Conservation (phyloP, 495 filamentous ascomycete species). For the Monascus purpureus region DNA sequence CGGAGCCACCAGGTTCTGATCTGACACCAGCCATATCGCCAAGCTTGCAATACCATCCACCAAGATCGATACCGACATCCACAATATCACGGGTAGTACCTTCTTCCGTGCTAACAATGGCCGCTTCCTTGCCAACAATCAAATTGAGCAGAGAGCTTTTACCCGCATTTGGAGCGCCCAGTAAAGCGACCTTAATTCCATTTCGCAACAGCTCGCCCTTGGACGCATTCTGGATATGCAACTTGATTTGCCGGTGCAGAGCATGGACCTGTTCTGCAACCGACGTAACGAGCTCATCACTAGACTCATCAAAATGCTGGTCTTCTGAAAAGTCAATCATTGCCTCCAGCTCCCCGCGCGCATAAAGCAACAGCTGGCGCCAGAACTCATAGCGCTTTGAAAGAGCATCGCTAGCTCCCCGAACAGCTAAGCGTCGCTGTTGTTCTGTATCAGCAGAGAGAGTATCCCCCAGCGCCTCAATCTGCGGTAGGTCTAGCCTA, state of each 20-base stretch:
- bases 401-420: slow-evolving; percentile 55
- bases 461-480: slow-evolving; percentile 80
- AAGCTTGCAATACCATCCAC: slow-evolving; percentile 75
- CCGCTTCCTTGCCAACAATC: slow-evolving; percentile 84
- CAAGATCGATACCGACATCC: slow-evolving; percentile 80
- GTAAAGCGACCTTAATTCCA: slow-evolving; percentile 71
- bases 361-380: slow-evolving; percentile 63
- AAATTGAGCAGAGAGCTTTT: slow-evolving; percentile 89
- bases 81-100: slow-evolving; percentile 92
- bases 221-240: slow-evolving; percentile 62
- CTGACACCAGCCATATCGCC: slow-evolving; percentile 84
- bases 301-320: slow-evolving; percentile 89
- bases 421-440: slow-evolving; percentile 74
- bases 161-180: slow-evolving; percentile 88
- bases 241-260: slow-evolving; percentile 45
- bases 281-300: slow-evolving; percentile 50
- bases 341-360: slow-evolving; percentile 84
- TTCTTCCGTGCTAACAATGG: slow-evolving; percentile 82
- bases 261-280: slow-evolving; percentile 48
- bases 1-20: slow-evolving; percentile 20
- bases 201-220: slow-evolving; percentile 74
- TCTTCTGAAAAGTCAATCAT: slow-evolving; percentile 96
- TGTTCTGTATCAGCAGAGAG: slow-evolving; percentile 85
- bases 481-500: slow-evolving; percentile 77
- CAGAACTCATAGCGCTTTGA: slow-evolving; percentile 74